Evolutionary conservation across 352 stramenopile species (phyloP).

Genomic region (Saprolegnia diclina): DNA sequence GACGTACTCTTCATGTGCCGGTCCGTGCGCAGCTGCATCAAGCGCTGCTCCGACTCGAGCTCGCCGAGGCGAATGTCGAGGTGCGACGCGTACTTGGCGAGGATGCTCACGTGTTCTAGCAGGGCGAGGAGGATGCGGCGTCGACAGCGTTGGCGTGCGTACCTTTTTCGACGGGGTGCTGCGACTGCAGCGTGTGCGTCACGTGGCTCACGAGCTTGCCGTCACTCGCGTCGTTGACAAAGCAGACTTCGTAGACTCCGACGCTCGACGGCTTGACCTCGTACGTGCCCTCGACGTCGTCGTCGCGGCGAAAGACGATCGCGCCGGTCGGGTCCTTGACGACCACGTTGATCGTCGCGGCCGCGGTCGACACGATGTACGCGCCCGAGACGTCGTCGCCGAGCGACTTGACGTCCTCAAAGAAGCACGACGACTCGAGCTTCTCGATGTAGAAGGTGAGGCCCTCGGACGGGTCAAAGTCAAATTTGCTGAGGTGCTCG

Average conservation of each 20-base stretch:
- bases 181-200: constrained; percentile 69
- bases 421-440: constrained; percentile 51
- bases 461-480: constrained; percentile 78
- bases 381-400: constrained; percentile 56
- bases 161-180: constrained; percentile 76
- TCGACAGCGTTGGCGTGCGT: not conserved
- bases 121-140: not conserved
- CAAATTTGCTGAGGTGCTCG: constrained; percentile 53
- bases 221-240: constrained; percentile 63
- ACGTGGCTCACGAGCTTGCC: constrained; percentile 77
- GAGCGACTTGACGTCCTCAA: constrained; percentile 61
- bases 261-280: constrained; percentile 34
- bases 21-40: constrained; percentile 70
- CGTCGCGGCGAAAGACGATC: constrained; percentile 49
- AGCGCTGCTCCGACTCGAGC: constrained; percentile 66
- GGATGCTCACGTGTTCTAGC: constrained; percentile 67
- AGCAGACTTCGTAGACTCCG: constrained; percentile 66
- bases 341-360: constrained; percentile 67
- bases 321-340: constrained; percentile 60
- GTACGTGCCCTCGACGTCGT: constrained; percentile 68
- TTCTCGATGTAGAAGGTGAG: constrained; percentile 65
- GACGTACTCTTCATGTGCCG: constrained; percentile 61
- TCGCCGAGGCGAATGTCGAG: constrained; percentile 72
- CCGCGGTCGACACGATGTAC: constrained; percentile 64
- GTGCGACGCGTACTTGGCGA: constrained; percentile 78